Base-by-base conservation (phyloP, 148 eudicot species). In the Pouteria glomerata region DNA sequence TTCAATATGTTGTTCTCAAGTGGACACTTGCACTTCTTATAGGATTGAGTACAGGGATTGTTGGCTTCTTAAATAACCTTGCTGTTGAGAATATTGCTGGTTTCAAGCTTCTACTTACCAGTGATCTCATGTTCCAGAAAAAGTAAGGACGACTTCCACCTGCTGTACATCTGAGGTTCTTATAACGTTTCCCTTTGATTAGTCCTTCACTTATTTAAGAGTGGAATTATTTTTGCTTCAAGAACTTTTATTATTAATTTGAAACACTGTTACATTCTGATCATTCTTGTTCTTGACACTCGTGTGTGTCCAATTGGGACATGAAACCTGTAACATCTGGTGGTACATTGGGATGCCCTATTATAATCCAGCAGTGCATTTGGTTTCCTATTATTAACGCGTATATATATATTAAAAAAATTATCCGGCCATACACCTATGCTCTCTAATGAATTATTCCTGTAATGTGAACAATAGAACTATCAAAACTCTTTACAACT, bases 51-150 rank as follows among this genome's bases (percentile, higher is more conserved):
- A 92, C 97, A 12, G 96, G 96, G 10, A 69, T 92, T 76, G 86
- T 85, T 74, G 97, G 89, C 45, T 82, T 91, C 81, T 84, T 84
- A 62, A 89, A 77, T 74, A 89, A 85, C 42, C 45, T 91, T 11
- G 82, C 80, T 13, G 90, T 91, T 45, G 94, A 91, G 74, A 91
- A 91, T 56, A 82, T 89, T 62, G 87, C 91, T 51, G 97, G 97
- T 58, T 84, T 78, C 68, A 89, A 91, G 80, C 81, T 87, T 48
- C 77, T 89, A 47, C 67, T 74, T 33, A 78, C 85, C 8, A 77
- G 72, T 68, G 70, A 83, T 72, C 83, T 87, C 62, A 87, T 89
- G 90, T 70, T 64, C 34, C 24, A 87, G 37, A 74, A 80, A 3
- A 89, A 80, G 97, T 91, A 87, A 85, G 91, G 37, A 62, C 62